phyloP scores from a whole-genome alignment of 805 yeast species.

The Wickerhamiella qilinensis region DNA sequence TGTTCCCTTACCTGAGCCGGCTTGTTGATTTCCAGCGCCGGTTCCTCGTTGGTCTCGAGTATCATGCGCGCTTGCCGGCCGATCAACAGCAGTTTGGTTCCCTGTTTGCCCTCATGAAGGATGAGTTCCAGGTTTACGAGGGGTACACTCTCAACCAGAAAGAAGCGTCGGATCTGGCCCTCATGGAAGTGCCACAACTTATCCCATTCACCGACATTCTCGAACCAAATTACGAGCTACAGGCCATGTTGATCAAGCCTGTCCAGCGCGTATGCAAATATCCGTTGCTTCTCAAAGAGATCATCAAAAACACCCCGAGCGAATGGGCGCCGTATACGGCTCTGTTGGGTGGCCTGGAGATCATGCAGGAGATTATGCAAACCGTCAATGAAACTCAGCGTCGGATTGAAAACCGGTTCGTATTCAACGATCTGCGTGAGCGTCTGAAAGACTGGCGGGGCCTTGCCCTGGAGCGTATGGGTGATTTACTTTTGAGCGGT shows the following conservation, averaged over 20 bases:
- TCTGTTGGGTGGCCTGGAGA: slow-evolving; percentile 48
- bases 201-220: slow-evolving; percentile 39
- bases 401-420: slow-evolving; percentile 68
- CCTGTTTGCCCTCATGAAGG: slow-evolving; percentile 68
- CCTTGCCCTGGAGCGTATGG: slow-evolving; percentile 60
- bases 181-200: slow-evolving; percentile 42
- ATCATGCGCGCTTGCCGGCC: slow-evolving; percentile 60
- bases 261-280: slow-evolving; percentile 93
- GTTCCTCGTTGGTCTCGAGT: slow-evolving; percentile 74
- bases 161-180: slow-evolving; percentile 68
- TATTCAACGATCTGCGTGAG: slow-evolving; percentile 48
- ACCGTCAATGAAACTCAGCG: slow-evolving; percentile 90
- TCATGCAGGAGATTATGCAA: slow-evolving; percentile 70
- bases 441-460: slow-evolving; percentile 90
- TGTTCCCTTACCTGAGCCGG: slow-evolving; percentile 73
- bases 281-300: slow-evolving; percentile 60
- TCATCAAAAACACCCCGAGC: slow-evolving; percentile 46
- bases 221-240: slow-evolving; percentile 78
- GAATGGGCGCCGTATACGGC: slow-evolving; percentile 45
- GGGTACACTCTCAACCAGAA: slow-evolving; percentile 89
- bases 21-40: slow-evolving; percentile 86
- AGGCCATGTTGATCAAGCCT: slow-evolving; percentile 79
- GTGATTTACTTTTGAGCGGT: slow-evolving; percentile 68
- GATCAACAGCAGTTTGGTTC: slow-evolving; percentile 78
- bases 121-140: slow-evolving; percentile 76